Base-by-base conservation (phyloP, 768 basidiomycete species). In the Cubamyces sp. region DNA sequence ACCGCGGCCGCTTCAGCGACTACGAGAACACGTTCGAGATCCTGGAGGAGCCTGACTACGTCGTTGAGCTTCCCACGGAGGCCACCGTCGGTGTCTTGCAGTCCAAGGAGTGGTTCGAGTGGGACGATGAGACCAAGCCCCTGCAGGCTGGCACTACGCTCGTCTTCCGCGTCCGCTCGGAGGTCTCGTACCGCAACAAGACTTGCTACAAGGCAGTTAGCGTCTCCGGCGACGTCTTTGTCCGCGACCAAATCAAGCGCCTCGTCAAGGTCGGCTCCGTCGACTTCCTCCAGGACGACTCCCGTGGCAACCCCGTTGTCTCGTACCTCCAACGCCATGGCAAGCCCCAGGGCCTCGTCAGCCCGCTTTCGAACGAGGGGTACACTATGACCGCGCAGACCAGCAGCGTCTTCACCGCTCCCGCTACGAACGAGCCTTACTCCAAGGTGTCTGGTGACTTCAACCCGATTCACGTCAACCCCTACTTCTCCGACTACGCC, bases 381-480 rank as follows among this genome's bases (percentile, higher is more conserved):
- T 98, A 99, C 74, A 84, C 88, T 0, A 80, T 99, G 72, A 87
- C 88, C 39, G 86, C 77, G 43, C 77, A 83, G 3, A 79, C 81
- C 25, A 79, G 82, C 18, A 87, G 88, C 11, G 74, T 81, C 7
- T 96, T 94, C 81, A 86, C 79, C 48, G 84, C 96, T 3, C 96
- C 96, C 25, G 78, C 91, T 47, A 93, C 92, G 49, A 99, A 99
- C 71, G 92, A 96, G 75, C 91, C 94, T 2, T 99, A 98, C 77
- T 98, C 96, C 4, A 87, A 88, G 74, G 84, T 96, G 50, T 99
- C 97, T 0, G 96, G 96, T 47, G 96, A 99, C 76, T 98, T 94
- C 82, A 98, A 99, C 75, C 97, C 97, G 28, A 99, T 99, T 68
- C 97, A 99, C 74, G 81, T 97, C 74, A 98, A 99, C 76, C 96